phyloP scores from a whole-genome alignment of 371 early-diverging fungal genomes.

The Syncephalastrum sp. region DNA sequence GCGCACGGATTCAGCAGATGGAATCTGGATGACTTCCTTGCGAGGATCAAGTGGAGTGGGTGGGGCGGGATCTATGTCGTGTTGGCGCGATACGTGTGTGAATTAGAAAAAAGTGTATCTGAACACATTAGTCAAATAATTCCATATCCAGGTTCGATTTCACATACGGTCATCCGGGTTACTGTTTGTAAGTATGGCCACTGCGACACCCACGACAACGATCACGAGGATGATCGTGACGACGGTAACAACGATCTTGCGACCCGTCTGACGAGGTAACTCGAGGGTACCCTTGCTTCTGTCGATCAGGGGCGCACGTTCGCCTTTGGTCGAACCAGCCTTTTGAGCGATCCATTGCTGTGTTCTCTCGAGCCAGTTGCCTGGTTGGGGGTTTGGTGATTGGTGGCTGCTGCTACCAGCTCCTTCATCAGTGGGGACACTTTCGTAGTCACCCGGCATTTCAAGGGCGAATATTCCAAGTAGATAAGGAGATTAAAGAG shows the following conservation, averaged over 20 bases:
- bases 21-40: conserved; percentile 7
- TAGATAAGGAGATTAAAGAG: no score
- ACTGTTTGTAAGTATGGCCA: conserved; percentile 6
- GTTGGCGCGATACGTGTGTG: no score
- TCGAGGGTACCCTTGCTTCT: conserved; percentile 34
- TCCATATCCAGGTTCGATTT: no score
- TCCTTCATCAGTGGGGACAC: no score
- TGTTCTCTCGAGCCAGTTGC: not conserved
- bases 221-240: conserved; percentile 21
- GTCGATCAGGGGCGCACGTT: conserved; percentile 35
- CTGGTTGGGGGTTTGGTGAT: no score
- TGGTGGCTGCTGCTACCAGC: no score
- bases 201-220: conserved; percentile 12
- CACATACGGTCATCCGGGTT: not conserved
- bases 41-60: conserved; percentile 5
- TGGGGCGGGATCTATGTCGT: no score
- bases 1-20: conserved; percentile 19
- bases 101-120: no score
- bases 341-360: conserved; percentile 7
- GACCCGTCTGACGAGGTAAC: conserved; percentile 24
- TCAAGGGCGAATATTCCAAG: no score
- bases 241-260: conserved; percentile 22
- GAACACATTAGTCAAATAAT: no score
- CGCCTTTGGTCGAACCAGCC: conserved; percentile 15
- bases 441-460: no score